phyloP scores from a whole-genome alignment of 2,329 filamentous ascomycete species.

The Calonectria pteridis region DNA sequence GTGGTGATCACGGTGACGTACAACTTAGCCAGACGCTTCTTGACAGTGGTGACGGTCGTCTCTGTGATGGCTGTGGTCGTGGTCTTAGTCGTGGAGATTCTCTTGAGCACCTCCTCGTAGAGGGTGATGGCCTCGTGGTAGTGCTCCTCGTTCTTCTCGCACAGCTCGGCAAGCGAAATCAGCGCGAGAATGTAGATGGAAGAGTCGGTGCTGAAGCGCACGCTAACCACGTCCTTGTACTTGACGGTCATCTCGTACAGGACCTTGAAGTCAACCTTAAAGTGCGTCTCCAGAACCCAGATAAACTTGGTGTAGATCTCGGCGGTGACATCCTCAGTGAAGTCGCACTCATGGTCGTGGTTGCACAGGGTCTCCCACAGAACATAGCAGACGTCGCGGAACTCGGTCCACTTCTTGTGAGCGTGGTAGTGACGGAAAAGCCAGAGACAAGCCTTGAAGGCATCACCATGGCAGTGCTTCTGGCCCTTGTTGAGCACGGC shows the following conservation, averaged over 20 bases:
- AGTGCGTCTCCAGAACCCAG: slow-evolving; percentile 58
- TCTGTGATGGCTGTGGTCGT: slow-evolving; percentile 42
- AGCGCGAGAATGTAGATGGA: slow-evolving; percentile 48
- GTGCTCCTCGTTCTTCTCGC: slow-evolving; percentile 57
- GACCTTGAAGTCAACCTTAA: slow-evolving; percentile 55
- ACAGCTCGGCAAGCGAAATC: slow-evolving; percentile 58
- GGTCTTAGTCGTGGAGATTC: slow-evolving; percentile 50
- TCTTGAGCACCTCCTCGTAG: slow-evolving; percentile 60
- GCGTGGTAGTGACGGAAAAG: slow-evolving; percentile 60
- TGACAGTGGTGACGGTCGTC: slow-evolving; percentile 58
- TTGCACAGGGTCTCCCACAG: slow-evolving; percentile 58
- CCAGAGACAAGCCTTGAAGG: slow-evolving; percentile 59
- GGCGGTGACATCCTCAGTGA: slow-evolving; percentile 56
- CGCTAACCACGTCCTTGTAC: slow-evolving; percentile 60
- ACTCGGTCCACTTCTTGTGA: slow-evolving; percentile 58
- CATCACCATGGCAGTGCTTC: slow-evolving; percentile 53
- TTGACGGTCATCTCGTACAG: slow-evolving; percentile 60
- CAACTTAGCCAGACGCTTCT: slow-evolving; percentile 62
- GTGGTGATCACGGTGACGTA: slow-evolving; percentile 56
- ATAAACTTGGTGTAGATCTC: slow-evolving; percentile 60
- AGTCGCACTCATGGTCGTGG: slow-evolving; percentile 49
- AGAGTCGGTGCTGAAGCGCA: slow-evolving; percentile 48
- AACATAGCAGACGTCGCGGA: slow-evolving; percentile 58
- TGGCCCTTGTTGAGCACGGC: slow-evolving; percentile 46
- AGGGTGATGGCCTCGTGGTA: slow-evolving; percentile 58